These are phyloP conservation scores for Prunus persica DNA, from an alignment of 306 rosid species.

Conservation along the genomic window Prunus_persica_NCBIv2 NC_034014.1:21964501-21965000, in stretches of 20 bases:
- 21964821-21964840: background rate
- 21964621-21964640: background rate
- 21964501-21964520: constrained; percentile 88
- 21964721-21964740: background rate
- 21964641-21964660: background rate
- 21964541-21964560: constrained; percentile 78
- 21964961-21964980: background rate
- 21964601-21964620: background rate
- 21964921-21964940: background rate
- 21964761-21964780: background rate
- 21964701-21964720: background rate
- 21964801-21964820: background rate
- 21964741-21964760: background rate
- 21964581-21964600: constrained; percentile 71
- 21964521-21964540: constrained; percentile 59
- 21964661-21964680: background rate
- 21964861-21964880: background rate
- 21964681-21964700: background rate
- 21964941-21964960: background rate
- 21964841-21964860: background rate
- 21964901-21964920: background rate
- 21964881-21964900: background rate
- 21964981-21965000: background rate
- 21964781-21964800: background rate
- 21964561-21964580: constrained; percentile 82